Evolutionary conservation across 306 rosid genomes (phyloP), one percentile per base, ranked within the genome.

Genomic region (Herpetospermum pedunculosum): DNA sequence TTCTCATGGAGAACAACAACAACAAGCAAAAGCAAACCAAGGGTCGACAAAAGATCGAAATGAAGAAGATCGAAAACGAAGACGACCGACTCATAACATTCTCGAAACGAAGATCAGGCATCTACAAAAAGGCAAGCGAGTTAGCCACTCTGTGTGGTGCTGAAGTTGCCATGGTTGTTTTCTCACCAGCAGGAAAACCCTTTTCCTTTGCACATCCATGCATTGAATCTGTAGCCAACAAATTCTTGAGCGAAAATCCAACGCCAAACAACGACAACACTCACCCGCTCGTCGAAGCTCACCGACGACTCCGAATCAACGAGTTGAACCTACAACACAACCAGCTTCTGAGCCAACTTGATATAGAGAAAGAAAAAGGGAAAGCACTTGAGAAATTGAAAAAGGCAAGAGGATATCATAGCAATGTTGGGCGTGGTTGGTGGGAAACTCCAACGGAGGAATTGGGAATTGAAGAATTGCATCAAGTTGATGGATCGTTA

Each of bases 111-210:
- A 54, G 74, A 10, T 60, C 77, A 2, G 84, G 85, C 16, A 57
- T 79, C n/a, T 71, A 62, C 80, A 81, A 84, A 4, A 84, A 79
- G 26, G 80, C 81, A 0, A 74, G 73, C 40, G 85, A 84, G 37
- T 26, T 84, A 25, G 60, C 50, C 0, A 79, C 83, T 2, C 30
- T 81, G 0, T 79, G 81, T 18, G 83, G 87, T 1, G 88, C 83
- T 1, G 81, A 84, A 50, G 73, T 84, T 1, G 83, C 70, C 0
- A 57, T 84, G 1, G 69, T 76, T 29, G 59, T 77, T 3, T 79
- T 79, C n/a, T 81, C 88, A 1, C 85, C 85, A 0, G 53, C 83
- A 1, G 85, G 88, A 0, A 81, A 81, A 21, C 81, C 88, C 1
- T 84, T 76, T 38, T 76, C 85, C 0, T 84, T 68, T n/a, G 79